Base-by-base conservation (phyloP, 78 protist genomes). In the Planoprotostelium fungivorum region DNA sequence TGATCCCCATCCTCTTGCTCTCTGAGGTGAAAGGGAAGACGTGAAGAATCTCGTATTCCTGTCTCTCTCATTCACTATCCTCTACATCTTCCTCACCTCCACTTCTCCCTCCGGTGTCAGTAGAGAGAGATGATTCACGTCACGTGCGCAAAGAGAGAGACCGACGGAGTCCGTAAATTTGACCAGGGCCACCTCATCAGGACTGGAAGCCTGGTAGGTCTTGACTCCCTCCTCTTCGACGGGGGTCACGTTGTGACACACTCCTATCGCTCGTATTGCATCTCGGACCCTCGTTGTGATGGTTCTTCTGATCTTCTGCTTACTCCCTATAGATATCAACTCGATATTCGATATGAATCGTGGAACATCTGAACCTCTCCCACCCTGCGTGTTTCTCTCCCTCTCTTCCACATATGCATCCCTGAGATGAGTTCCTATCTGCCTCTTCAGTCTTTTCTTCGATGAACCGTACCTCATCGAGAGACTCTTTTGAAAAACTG, bases 101-200 rank as follows among this genome's bases (percentile, higher is more conserved):
- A 25, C 29, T 31, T 94, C 96, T 29, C 88, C 95, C 31, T 63
- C 10, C 84, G 96, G 98, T 29, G 37, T 95, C 29, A 16, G 31
- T 34, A 97, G 84, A 29, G 88, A 86, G 73, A 97, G 97, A 0
- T 36, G 29, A 25, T 5, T 1, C 35, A 94, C 83, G 73, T 93
- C 96, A n/a, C 98, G 96, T 34, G 84, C 91, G 23, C n/a, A 1
- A 36, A 98, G 91, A 1, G 29, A 37, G 63, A 98, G 73, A 0
- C 98, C 98, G 36, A 94, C 91, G 0, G 86, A 29, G n/a, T 98
- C 98, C 1, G 98, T 94, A 35, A 96, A 98, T 86, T 94, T 88
- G 34, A 99, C 99, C 37, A 99, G 93, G 34, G 99, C 99, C 31
- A 98, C 95, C 88, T 99, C 99, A 91, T 99, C 99, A 0, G 99